A percentile compares a stretch with the other conserved stretches of the same genome.
Conservation (phyloP, 139 green algal genomes). For the Gonium pectorale region DNA sequence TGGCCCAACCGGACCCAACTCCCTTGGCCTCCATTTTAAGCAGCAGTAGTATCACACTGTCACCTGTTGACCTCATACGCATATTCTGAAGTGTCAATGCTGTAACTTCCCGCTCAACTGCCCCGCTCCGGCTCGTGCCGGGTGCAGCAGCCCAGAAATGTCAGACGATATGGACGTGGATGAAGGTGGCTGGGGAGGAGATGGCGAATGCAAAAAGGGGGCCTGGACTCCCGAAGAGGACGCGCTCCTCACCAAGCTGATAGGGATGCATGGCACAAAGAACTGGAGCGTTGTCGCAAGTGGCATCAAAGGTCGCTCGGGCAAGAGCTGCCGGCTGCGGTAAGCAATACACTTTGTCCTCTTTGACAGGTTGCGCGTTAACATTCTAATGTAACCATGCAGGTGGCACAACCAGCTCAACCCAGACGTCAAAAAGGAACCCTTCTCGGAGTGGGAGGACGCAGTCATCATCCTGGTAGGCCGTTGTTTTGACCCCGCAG, state of each 20-base stretch:
- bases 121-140: too few relatives aligned
- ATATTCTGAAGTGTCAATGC: too few relatives aligned
- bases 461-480: constrained; percentile 71
- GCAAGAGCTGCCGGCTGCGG: constrained; percentile 88
- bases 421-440: constrained; percentile 67
- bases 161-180: constrained; percentile 38
- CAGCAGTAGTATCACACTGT: too few relatives aligned
- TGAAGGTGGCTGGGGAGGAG: not conserved
- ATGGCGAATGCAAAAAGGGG: constrained; percentile 78
- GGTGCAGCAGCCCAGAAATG: too few relatives aligned
- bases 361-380: too few relatives aligned
- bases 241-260: constrained; percentile 62
- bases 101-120: too few relatives aligned
- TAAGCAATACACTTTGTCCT: not conserved
- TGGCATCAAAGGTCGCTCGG: constrained; percentile 79
- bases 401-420: constrained; percentile 78
- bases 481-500: too few relatives aligned
- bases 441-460: constrained; percentile 74
- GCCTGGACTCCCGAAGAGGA: constrained; percentile 86
- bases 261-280: constrained; percentile 65
- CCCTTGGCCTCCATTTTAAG: too few relatives aligned
- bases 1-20: too few relatives aligned
- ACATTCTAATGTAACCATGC: too few relatives aligned
- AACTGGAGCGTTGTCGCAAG: constrained; percentile 89
- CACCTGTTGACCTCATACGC: too few relatives aligned